Evolutionary conservation across 495 filamentous ascomycete species (phyloP).

Genomic region (Daldinia grandis): DNA sequence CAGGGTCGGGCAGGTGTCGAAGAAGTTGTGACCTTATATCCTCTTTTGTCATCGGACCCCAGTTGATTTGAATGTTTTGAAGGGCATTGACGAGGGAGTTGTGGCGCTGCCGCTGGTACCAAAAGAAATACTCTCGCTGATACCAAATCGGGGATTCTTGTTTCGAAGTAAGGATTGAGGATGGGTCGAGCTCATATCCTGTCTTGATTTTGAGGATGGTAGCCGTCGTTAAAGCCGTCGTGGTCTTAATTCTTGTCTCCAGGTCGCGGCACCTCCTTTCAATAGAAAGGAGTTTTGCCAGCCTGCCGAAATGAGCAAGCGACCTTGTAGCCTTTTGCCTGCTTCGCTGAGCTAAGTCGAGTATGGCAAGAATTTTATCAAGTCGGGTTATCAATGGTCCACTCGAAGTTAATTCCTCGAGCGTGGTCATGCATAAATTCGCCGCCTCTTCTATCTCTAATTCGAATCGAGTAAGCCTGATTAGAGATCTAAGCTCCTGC

Average conservation of each 20-base stretch:
- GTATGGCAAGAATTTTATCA: constrained; percentile 5
- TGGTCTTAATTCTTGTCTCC: constrained; percentile 15
- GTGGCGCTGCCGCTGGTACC: constrained; percentile 5
- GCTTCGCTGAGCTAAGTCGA: constrained; percentile 19
- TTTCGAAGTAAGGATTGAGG: constrained; percentile 12
- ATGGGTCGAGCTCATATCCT: constrained; percentile 24
- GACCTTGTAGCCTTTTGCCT: constrained; percentile 4
- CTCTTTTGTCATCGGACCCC: constrained; percentile 29
- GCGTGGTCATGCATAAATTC: not conserved
- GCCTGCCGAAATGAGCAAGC: constrained; percentile 6
- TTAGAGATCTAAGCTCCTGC: constrained; percentile 1
- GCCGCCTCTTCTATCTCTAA: constrained; percentile 28
- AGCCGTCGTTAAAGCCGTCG: constrained; percentile 8
- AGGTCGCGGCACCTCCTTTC: constrained; percentile 19
- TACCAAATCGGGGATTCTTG: not conserved
- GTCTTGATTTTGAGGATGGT: constrained; percentile 29
- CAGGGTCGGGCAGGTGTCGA: constrained; percentile 20
- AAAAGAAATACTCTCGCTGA: not conserved
- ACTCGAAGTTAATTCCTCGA: constrained; percentile 12
- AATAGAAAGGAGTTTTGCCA: constrained; percentile 17
- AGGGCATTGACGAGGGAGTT: constrained; percentile 34
- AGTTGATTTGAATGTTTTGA: constrained; percentile 10
- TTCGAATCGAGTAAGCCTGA: constrained; percentile 6
- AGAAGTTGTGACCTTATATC: constrained; percentile 29
- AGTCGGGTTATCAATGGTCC: constrained; percentile 6